Evolutionary conservation across 768 basidiomycete species (phyloP), one percentile per base, ranked within the genome.

Genomic region (Gloeopeniophorella convolvens): DNA sequence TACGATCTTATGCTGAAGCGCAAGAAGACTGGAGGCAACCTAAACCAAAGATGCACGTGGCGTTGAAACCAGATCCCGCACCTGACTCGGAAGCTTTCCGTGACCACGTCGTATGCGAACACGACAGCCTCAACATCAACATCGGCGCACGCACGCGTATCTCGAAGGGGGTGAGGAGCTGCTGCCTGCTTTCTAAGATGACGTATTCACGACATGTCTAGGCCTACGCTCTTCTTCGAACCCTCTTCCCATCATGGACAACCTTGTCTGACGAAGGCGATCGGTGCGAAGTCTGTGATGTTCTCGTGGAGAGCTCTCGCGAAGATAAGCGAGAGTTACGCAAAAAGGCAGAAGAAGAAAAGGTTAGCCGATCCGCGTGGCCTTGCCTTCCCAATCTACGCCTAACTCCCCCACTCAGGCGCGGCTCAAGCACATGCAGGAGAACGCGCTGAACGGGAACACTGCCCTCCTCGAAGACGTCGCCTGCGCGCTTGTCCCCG

Each of bases 31-130:
- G 90, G 90, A 71, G 71, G 62, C 65, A 78, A 45, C 60, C 65
- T 37, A 83, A 76, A 58, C 90, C 90, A 20, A 86, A 78, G 65
- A 89, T 92, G 85, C 89, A 92, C 62, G 66, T 68, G 24, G 59
- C 65, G 31, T 70, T 68, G 32, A 62, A 77, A 59, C 66, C 62
- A 21, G 90, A 93, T 65, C 85, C 84, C 9, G 67, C 76, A 12
- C 90, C 90, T 4, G 80, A 83, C 59, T 70, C 76, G 23, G 62
- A 63, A 5, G 76, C 77, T 24, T 91, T 74, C 63, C 58, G 64
- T 35, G 62, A 64, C 30, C 76, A 92, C 61, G 82, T 91, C 42
- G 61, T 67, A 3, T 93, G 90, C 62, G 83, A 84, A 60, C 90
- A 93, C 55, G 82, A 74, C 20, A 69, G 66, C 0, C 65, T 90